Evolutionary conservation across 176 grass and related monocot genomes (phyloP).

Genomic region (Coix lacrymajobi): DNA sequence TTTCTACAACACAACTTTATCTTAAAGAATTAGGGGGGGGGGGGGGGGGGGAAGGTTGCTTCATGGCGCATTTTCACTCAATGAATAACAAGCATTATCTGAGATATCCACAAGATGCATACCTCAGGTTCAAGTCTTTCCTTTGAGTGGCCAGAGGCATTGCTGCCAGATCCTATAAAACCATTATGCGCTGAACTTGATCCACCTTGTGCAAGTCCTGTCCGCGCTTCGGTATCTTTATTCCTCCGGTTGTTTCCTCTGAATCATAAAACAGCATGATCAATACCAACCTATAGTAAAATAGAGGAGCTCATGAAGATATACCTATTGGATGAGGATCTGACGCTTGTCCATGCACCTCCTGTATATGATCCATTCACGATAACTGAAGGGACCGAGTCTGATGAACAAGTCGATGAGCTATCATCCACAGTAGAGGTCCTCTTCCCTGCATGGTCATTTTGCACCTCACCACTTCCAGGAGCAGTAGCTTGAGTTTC

Average conservation of each 20-base stretch:
- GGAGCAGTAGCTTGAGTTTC: conserved; percentile 49
- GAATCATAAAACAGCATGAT: conserved; percentile 26
- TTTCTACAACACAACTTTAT: neutral
- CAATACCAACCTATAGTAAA: conserved; percentile 21
- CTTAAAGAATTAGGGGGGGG: neutral
- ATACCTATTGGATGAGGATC: conserved; percentile 76
- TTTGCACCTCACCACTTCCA: conserved; percentile 48
- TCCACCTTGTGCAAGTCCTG: conserved; percentile 26
- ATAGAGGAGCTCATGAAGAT: neutral
- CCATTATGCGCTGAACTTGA: conserved; percentile 43
- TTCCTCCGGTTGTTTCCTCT: conserved; percentile 56
- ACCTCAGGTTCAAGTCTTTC: conserved; percentile 47
- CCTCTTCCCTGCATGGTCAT: conserved; percentile 66
- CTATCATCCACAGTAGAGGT: conserved; percentile 67
- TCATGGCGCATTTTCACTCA: neutral
- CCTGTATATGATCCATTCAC: conserved; percentile 42
- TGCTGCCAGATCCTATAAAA: conserved; percentile 25
- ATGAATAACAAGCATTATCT: conserved; percentile 3
- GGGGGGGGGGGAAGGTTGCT: neutral
- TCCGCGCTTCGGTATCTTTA: conserved; percentile 44
- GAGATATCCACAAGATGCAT: neutral
- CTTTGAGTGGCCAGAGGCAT: conserved; percentile 32
- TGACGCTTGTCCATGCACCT: conserved; percentile 53
- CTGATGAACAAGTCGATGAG: conserved; percentile 86
- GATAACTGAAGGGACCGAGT: conserved; percentile 62